Base-by-base conservation (phyloP, 1,284 basidiomycete species). In the Afroboletus lepidellus region DNA sequence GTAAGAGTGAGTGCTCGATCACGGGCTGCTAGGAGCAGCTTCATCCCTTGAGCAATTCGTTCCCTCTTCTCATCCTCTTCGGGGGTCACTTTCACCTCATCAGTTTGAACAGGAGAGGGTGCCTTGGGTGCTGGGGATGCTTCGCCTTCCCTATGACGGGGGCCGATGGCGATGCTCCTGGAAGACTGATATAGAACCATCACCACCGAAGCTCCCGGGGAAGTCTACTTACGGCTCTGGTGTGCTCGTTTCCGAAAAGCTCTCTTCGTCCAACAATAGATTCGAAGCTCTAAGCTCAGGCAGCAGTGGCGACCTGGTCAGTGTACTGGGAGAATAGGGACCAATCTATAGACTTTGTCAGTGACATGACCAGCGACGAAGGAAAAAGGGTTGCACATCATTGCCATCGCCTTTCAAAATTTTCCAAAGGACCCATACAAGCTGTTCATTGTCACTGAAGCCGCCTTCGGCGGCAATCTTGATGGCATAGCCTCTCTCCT, bases 361-460 rank as follows among this genome's bases (percentile, higher is more conserved):
- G 54, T 11, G 7, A 13, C 2, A 16, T 29, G 38, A 32, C 44
- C n/a, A 41, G 41, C 33, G 50, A 49, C 32, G 41, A 34, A 37
- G 24, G n/a, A 45, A 36, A 25, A n/a, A n/a, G n/a, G 16, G 8
- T 45, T 46, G 80, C 57, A 89, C 87, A 74, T 90, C 87, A 56
- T 80, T 81, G 11, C 87, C 87, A 64, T 89, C 86, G 44, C 87
- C 87, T 63, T 81, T 85, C 50, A 90, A 71, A 51, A 90, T 85
- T 71, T 90, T 90, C 86, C 86, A 90, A 50, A 90, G 72, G 32
- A 90, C 87, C 87, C 87, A 90, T 32, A 89, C 83, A 43, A 90
- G 72, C 61, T 87, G 87, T 64, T 90, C 87, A 64, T 80, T 87
- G 49, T 82, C 77, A 55, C 78, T 78, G 46, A 76, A 72, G 21